Conservation (phyloP, 768 basidiomycete species). For the Russula sp. region DNA sequence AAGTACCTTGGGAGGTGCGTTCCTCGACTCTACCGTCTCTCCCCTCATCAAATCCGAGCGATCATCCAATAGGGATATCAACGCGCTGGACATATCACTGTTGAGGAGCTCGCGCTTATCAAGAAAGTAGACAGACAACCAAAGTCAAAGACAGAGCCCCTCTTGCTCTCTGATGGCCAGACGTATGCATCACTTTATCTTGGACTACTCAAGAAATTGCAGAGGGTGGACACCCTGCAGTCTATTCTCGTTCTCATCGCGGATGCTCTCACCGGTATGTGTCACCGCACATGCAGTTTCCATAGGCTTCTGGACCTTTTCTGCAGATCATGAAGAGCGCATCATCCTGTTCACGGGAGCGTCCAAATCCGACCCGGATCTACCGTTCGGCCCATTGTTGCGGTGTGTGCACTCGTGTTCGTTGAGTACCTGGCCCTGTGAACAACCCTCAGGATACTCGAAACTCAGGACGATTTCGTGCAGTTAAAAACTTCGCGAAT, state of each 20-base stretch:
- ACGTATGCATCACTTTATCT: slow-evolving; percentile 88
- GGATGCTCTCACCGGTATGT: slow-evolving; percentile 78
- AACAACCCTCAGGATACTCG: slow-evolving; percentile 56
- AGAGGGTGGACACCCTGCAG: slow-evolving; percentile 84
- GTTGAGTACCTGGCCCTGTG: background rate
- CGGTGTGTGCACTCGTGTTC: slow-evolving; percentile 45
- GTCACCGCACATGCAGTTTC: background rate
- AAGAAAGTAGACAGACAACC: slow-evolving; percentile 88
- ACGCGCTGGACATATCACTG: slow-evolving; percentile 84
- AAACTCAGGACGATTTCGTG: slow-evolving; percentile 91
- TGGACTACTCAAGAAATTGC: slow-evolving; percentile 80
- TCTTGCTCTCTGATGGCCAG: slow-evolving; percentile 77
- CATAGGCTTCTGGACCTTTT: background rate
- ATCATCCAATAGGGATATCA: slow-evolving; percentile 85
- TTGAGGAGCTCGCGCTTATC: slow-evolving; percentile 81
- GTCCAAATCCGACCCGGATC: slow-evolving; percentile 63
- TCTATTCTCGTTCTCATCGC: slow-evolving; percentile 82
- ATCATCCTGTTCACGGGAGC: slow-evolving; percentile 70
- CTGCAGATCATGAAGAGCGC: slow-evolving; percentile 80
- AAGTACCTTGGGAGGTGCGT: slow-evolving; percentile 93
- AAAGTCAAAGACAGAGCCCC: slow-evolving; percentile 66
- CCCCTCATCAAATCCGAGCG: background rate
- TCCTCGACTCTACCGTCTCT: background rate
- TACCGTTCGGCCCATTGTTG: slow-evolving; percentile 77
- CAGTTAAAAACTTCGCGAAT: slow-evolving; percentile 88